Evolutionary conservation across 805 yeast species (phyloP), one percentile per base, ranked within the genome.

Genomic region (Starmerella cellae): DNA sequence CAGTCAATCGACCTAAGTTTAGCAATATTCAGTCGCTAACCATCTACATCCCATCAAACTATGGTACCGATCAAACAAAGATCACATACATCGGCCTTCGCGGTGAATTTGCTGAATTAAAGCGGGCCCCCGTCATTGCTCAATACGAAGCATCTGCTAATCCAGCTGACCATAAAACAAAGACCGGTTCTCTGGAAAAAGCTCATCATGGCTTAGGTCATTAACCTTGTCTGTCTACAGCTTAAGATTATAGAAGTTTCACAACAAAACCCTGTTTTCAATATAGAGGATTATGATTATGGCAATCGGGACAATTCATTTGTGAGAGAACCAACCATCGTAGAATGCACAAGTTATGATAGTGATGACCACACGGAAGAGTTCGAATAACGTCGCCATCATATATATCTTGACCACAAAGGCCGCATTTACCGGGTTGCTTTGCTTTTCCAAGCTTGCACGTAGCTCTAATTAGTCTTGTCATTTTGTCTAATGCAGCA

Each of bases 61-160:
- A 82, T 66, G 72, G 72, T 3, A 75, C 64, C 5, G 79, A 74
- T 39, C 63, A 67, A 20, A 67, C 77, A 4, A 71, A 67, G 41
- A 42, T 87, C 2, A 77, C 77, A 51, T 79, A 76, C 51, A 61
- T 87, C 35, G 96, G 93, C 44, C 59, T 88, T 21, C 66, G 95
- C 36, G 97, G 97, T 24, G 63, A 59, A 41, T 63, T 56, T 53
- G 39, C 56, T 20, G 45, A 53, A 34, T 57, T 80, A 38, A 58
- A 65, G 26, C 70, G 70, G 47, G 82, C 80, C 33, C 94, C 95
- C 0, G 73, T 83, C 16, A 68, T 80, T 14, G 69, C 94, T 0
- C 56, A 82, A 18, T 88, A 87, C 59, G 97, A 88, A 61, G 73
- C 85, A 42, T 93, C 95, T 0, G 91, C 96, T 2, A 87, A 87